Conservation (phyloP, 2,329 filamentous ascomycete species). For the Alternaria panax region DNA sequence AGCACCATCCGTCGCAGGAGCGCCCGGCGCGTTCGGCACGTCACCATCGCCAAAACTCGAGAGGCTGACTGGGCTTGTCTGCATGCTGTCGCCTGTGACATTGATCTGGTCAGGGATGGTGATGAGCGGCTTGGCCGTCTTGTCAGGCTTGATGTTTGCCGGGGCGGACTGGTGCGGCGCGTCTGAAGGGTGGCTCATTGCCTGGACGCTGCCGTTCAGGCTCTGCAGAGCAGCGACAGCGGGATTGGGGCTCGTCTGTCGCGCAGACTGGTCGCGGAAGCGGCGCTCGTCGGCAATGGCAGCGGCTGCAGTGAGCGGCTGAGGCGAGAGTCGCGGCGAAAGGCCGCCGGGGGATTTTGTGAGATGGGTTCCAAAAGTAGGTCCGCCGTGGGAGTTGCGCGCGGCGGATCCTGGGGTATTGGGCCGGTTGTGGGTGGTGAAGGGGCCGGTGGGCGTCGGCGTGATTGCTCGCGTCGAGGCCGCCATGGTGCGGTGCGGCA, state of each 20-base stretch:
- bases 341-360: constrained; percentile 54
- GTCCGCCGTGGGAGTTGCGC: constrained; percentile 35
- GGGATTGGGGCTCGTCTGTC: constrained; percentile 59
- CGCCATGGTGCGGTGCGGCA: constrained; percentile 47
- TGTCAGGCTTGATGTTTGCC: constrained; percentile 58
- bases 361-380: constrained; percentile 48
- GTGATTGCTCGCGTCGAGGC: constrained; percentile 54
- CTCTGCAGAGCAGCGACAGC: constrained; percentile 54
- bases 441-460: constrained; percentile 52
- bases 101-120: constrained; percentile 55
- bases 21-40: constrained; percentile 54
- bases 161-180: constrained; percentile 53
- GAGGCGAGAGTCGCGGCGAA: constrained; percentile 52
- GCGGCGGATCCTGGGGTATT: constrained; percentile 50
- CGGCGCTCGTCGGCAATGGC: constrained; percentile 59
- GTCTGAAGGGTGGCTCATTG: constrained; percentile 48
- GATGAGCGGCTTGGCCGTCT: constrained; percentile 57
- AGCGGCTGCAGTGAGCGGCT: constrained; percentile 56
- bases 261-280: constrained; percentile 51
- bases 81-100: constrained; percentile 54
- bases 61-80: constrained; percentile 62
- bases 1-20: constrained; percentile 59
- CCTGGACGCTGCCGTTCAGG: constrained; percentile 51
- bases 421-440: constrained; percentile 50
- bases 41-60: constrained; percentile 63